Percentiles rank a stretch among this genome's conserved stretches.
phyloP scores from a whole-genome alignment of 306 rosid species.

The Senna siamea region DNA sequence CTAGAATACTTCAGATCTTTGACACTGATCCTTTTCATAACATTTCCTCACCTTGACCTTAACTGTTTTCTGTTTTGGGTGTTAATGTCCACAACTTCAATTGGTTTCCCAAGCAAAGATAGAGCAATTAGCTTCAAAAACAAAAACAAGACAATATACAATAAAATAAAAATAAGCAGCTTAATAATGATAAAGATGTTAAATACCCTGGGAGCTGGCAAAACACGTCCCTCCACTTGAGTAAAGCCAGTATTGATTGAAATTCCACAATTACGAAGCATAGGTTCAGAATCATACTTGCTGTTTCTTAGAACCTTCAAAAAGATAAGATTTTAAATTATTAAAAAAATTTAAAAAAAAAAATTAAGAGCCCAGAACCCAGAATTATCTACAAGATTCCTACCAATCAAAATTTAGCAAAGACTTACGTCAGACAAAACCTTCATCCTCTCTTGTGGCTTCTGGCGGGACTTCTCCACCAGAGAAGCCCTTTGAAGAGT shows the following conservation, averaged over 20 bases:
- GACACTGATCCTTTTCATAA: not conserved
- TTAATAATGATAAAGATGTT: conserved; percentile 10
- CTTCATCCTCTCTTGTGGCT: conserved; percentile 92
- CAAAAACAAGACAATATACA: not conserved
- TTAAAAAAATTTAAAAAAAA: too few species aligned
- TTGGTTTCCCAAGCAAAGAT: not conserved
- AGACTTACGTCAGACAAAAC: conserved; percentile 70
- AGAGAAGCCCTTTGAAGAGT: conserved; percentile 83
- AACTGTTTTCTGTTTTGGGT: not conserved
- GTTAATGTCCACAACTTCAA: not conserved
- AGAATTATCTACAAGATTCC: not conserved
- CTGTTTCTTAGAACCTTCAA: conserved; percentile 75
- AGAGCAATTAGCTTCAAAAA: not conserved
- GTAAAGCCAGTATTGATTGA: conserved; percentile 66
- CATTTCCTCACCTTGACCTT: not conserved
- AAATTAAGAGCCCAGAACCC: conserved; percentile 16
- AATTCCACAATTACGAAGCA: conserved; percentile 78
- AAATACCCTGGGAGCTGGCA: conserved; percentile 87
- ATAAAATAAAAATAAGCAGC: not conserved
- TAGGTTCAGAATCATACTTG: conserved; percentile 81
- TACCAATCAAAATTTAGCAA: conserved; percentile 23
- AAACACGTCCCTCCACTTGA: conserved; percentile 92
- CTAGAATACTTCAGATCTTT: not conserved
- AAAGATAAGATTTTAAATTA: too few species aligned
- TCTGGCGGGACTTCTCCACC: conserved; percentile 93